Conservation (phyloP, 2,329 filamentous ascomycete genomes). For the Fusarium citri region DNA sequence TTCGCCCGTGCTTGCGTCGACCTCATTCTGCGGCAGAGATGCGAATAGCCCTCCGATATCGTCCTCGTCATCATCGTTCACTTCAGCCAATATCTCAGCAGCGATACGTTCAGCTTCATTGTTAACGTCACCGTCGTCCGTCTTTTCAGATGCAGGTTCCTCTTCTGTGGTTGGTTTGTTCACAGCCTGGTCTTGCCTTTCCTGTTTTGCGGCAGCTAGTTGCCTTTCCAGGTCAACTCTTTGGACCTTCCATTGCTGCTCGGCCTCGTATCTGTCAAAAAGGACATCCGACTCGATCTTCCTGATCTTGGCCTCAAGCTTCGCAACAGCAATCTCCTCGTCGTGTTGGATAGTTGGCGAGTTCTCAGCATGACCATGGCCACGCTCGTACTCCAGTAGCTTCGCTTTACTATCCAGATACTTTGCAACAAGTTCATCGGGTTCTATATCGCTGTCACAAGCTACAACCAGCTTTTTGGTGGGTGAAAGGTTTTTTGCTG, state of each 20-base stretch:
- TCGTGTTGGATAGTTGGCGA: conserved; percentile 39
- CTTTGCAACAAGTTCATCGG: conserved; percentile 77
- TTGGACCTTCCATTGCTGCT: conserved; percentile 72
- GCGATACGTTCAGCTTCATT: conserved; percentile 70
- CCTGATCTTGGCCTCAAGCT: conserved; percentile 78
- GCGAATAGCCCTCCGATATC: conserved; percentile 65
- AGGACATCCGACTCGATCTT: conserved; percentile 82
- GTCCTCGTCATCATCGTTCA: conserved; percentile 62
- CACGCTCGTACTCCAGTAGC: conserved; percentile 70
- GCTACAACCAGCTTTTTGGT: conserved; percentile 60
- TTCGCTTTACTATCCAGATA: conserved; percentile 81
- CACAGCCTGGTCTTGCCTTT: conserved; percentile 42
- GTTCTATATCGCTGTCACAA: conserved; percentile 78
- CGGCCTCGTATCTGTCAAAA: conserved; percentile 75
- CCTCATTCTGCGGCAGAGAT: conserved; percentile 69
- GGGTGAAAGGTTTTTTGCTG: conserved; percentile 43
- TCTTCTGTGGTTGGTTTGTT: conserved; percentile 38
- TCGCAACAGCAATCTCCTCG: conserved; percentile 65
- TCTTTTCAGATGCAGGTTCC: conserved; percentile 40
- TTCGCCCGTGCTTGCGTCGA: conserved; percentile 69
- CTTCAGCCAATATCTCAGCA: conserved; percentile 67
- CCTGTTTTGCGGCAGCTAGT: conserved; percentile 62
- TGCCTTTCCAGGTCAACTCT: conserved; percentile 72
- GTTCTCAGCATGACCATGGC: conserved; percentile 30
- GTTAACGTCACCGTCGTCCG: conserved; percentile 60